These are phyloP conservation scores for Cryptococcus depauperatus DNA, from an alignment of 1,284 basidiomycete species.

Conservation along the genomic window DNA sequence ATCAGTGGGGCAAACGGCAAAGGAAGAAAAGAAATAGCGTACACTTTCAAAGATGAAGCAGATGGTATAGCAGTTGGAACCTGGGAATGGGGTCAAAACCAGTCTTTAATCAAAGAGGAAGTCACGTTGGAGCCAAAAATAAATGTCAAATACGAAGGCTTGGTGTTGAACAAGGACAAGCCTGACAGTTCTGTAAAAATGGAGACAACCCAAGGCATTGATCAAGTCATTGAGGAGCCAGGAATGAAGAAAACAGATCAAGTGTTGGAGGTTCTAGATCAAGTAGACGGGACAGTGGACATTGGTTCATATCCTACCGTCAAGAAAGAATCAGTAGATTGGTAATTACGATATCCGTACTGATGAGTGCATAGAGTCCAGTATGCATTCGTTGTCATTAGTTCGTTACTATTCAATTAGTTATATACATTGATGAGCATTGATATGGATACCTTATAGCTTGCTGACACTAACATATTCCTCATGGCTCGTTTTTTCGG, in stretches of 20 bases:
- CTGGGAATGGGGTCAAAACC: neutral
- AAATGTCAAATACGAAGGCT: conserved; percentile 13
- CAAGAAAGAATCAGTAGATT: neutral
- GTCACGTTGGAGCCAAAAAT: conserved; percentile 17
- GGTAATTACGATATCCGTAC: no score
- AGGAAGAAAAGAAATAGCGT: conserved; percentile 37
- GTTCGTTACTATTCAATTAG: neutral
- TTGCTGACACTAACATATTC: neutral
- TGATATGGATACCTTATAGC: neutral
- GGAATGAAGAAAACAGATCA: conserved; percentile 12
- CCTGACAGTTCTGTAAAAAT: conserved; percentile 6
- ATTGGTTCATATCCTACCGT: conserved; percentile 7
- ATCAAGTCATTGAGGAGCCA: conserved; percentile 7
- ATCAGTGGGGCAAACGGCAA: conserved; percentile 33
- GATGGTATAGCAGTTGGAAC: neutral
- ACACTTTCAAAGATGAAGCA: conserved; percentile 52
- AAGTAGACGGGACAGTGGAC: conserved; percentile 18
- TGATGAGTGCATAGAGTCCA: neutral
- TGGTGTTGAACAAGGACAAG: conserved; percentile 10
- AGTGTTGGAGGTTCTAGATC: conserved; percentile 20
- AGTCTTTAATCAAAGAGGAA: conserved; percentile 24
- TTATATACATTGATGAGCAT: neutral
- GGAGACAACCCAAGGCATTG: conserved; percentile 4
- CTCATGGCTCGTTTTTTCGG: neutral
- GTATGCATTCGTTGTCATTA: neutral